A percentile compares a stretch with the other conserved stretches of the same genome.
Evolutionary conservation across 305 asterid genomes (phyloP).

Genomic region (Fraxinus xanthoxyloides): DNA sequence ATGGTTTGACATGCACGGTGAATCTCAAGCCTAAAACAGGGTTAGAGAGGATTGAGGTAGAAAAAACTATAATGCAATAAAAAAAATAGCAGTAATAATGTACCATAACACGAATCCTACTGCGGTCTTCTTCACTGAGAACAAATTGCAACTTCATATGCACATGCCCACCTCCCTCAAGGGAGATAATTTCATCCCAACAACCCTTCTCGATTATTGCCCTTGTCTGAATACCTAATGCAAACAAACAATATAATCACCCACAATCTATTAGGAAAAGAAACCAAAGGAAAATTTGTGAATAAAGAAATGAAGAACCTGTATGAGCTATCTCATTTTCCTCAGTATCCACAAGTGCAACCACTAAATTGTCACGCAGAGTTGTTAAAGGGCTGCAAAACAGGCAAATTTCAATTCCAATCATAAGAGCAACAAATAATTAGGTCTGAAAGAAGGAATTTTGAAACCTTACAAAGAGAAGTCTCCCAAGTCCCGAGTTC

Average conservation of each 20-base stretch:
- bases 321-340: slow-evolving; percentile 66
- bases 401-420: neutral
- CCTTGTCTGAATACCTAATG: slow-evolving; percentile 61
- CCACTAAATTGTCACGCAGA: slow-evolving; percentile 62
- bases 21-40: neutral
- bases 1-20: neutral
- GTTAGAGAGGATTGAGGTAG: neutral
- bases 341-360: slow-evolving; percentile 68
- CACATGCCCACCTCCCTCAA: slow-evolving; percentile 66
- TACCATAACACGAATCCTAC: slow-evolving; percentile 71
- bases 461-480: slow-evolving; percentile 68
- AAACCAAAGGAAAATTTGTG: neutral
- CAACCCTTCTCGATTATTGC: slow-evolving; percentile 74
- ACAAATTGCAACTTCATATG: slow-evolving; percentile 72
- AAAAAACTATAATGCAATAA: neutral
- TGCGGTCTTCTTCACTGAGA: slow-evolving; percentile 72
- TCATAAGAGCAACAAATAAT: neutral
- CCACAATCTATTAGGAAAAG: neutral
- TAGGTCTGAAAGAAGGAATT: neutral
- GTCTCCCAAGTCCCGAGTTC: slow-evolving; percentile 70
- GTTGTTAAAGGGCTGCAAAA: slow-evolving; percentile 75
- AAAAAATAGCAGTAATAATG: neutral
- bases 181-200: slow-evolving; percentile 73
- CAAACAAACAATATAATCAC: slow-evolving; percentile 18
- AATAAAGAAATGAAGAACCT: slow-evolving; percentile 37